Conservation (phyloP, 495 filamentous ascomycete genomes). For the Trichoderma orchidacearum region DNA sequence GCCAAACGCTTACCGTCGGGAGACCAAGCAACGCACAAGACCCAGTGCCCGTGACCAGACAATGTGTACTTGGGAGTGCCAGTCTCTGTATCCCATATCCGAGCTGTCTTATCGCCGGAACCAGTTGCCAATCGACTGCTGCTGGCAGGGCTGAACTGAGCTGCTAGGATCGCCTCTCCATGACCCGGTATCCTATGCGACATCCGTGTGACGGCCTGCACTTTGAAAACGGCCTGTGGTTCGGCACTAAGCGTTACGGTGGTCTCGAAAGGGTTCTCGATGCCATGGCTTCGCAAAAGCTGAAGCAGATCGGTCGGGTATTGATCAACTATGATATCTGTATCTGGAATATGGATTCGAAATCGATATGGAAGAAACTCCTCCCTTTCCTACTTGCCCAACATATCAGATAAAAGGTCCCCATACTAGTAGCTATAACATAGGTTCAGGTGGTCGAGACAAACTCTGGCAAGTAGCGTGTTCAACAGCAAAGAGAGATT, state of each 20-base stretch:
- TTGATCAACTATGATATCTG: conserved; percentile 53
- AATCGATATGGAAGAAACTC: conserved; percentile 85
- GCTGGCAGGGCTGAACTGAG: conserved; percentile 71
- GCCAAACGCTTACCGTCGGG: conserved; percentile 72
- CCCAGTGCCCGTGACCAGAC: conserved; percentile 90
- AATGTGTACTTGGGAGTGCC: conserved; percentile 81
- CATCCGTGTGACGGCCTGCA: conserved; percentile 82
- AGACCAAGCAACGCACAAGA: conserved; percentile 75
- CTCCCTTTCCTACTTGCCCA: conserved; percentile 39
- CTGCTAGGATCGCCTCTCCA: conserved; percentile 79
- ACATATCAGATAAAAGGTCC: not conserved
- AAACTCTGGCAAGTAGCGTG: conserved; percentile 66
- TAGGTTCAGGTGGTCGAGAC: not conserved
- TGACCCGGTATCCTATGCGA: conserved; percentile 82
- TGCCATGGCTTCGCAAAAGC: conserved; percentile 33
- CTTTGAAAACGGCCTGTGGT: conserved; percentile 88
- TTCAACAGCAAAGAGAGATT: conserved; percentile 90
- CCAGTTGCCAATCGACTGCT: conserved; percentile 78
- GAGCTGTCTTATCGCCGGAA: conserved; percentile 80
- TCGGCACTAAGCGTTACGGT: conserved; percentile 65
- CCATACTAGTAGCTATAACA: conserved; percentile 14
- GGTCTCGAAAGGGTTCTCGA: conserved; percentile 34
- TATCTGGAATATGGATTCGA: conserved; percentile 48
- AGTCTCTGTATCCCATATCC: conserved; percentile 93
- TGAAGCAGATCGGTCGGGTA: conserved; percentile 45